These are phyloP conservation scores for Bretziella fagacearum DNA, from an alignment of 2,329 filamentous ascomycete species.

Conservation along the genomic window DNA sequence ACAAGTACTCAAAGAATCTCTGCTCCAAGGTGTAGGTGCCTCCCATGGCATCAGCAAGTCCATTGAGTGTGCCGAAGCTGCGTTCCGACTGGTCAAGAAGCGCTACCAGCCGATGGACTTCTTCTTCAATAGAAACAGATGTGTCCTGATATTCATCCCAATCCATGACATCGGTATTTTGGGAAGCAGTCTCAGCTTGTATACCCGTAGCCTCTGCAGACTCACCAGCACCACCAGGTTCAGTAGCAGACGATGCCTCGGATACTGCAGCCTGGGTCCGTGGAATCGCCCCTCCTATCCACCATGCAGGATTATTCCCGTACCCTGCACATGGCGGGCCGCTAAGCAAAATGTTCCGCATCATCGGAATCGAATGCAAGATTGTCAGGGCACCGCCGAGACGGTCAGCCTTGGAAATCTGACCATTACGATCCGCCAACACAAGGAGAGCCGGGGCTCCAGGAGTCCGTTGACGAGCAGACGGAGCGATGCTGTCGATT, in stretches of 20 bases:
- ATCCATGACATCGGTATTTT: conserved; percentile 14
- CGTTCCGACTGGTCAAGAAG: conserved; percentile 45
- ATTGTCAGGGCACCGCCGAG: conserved; percentile 41
- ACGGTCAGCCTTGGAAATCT: conserved; percentile 24
- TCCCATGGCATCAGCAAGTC: conserved; percentile 23
- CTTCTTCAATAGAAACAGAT: conserved; percentile 27
- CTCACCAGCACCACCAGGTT: neutral
- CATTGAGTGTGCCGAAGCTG: conserved; percentile 39
- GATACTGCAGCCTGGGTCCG: neutral
- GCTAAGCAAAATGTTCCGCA: conserved; percentile 37
- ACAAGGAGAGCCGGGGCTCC: conserved; percentile 36
- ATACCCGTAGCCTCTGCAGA: neutral
- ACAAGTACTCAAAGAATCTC: conserved; percentile 29
- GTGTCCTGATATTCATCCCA: neutral
- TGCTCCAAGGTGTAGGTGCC: conserved; percentile 11
- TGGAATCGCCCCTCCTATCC: conserved; percentile 30
- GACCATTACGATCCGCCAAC: conserved; percentile 11
- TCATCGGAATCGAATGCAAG: conserved; percentile 40
- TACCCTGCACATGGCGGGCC: conserved; percentile 29
- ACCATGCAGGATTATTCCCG: conserved; percentile 42
- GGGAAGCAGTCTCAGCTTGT: neutral
- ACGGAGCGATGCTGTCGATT: conserved; percentile 15
- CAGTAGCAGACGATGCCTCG: neutral
- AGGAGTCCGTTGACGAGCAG: conserved; percentile 15
- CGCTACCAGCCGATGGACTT: conserved; percentile 45